phyloP scores from a whole-genome alignment of 306 rosid genomes.

The Senna tora region DNA sequence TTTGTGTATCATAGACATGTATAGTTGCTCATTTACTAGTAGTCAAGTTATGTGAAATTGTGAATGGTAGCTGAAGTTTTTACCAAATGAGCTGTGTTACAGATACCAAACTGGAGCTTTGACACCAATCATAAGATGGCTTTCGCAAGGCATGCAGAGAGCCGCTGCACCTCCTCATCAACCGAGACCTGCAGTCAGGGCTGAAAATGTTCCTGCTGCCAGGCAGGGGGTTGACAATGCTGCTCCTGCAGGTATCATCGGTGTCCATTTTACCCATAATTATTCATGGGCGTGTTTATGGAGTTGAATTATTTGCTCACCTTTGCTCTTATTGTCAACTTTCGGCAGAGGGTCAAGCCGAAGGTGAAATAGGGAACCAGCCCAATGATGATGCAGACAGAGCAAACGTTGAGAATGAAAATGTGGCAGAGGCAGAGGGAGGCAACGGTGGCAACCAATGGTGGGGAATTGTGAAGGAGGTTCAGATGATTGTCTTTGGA shows the following conservation, averaged over 20 bases:
- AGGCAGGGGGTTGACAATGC: constrained; percentile 68
- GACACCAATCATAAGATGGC: constrained; percentile 87
- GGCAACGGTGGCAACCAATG: constrained; percentile 74
- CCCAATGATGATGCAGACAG: constrained; percentile 58
- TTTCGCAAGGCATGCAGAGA: constrained; percentile 93
- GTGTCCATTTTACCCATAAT: constrained; percentile 24
- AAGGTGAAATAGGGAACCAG: constrained; percentile 58
- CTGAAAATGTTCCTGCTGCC: constrained; percentile 71
- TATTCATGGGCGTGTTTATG: constrained; percentile 18
- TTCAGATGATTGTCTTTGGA: constrained; percentile 96
- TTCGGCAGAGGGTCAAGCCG: constrained; percentile 66
- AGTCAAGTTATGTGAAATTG: constrained; percentile 5
- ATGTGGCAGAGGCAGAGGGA: constrained; percentile 58
- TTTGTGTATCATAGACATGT: background rate
- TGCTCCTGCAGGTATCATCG: constrained; percentile 67
- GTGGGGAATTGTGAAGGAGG: constrained; percentile 95
- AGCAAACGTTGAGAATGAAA: constrained; percentile 63
- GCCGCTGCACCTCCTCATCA: constrained; percentile 94
- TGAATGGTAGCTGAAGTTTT: constrained; percentile 37
- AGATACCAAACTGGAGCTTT: constrained; percentile 97
- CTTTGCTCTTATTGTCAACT: constrained; percentile 21
- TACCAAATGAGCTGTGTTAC: constrained; percentile 41
- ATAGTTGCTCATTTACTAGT: constrained; percentile 21
- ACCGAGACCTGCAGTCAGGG: constrained; percentile 79
- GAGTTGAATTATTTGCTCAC: constrained; percentile 8